These are phyloP conservation scores for Populus hybrid DNA, from an alignment of 441 rosid species.

Conservation along the genomic window DNA sequence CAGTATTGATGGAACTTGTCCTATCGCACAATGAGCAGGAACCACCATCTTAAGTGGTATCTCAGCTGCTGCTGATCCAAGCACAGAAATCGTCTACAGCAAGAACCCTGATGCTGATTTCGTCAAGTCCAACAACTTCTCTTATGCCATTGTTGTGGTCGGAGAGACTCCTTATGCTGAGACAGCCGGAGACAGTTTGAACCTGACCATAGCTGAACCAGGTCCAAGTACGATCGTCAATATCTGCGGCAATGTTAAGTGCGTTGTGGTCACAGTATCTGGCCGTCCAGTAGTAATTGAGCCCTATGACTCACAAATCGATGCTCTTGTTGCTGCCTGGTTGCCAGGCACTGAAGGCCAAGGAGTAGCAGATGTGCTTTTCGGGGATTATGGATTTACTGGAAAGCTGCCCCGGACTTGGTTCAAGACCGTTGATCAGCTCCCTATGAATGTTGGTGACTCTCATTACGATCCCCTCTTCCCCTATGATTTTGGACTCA, in stretches of 20 bases:
- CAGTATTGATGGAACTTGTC: not conserved
- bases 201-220: constrained; percentile 44
- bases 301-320: constrained; percentile 33
- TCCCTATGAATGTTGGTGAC: constrained; percentile 68
- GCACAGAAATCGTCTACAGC: constrained; percentile 33
- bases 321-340: constrained; percentile 64
- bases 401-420: constrained; percentile 64
- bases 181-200: constrained; percentile 42
- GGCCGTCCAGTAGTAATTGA: constrained; percentile 53
- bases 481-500: constrained; percentile 60
- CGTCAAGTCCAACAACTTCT: constrained; percentile 38
- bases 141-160: constrained; percentile 53
- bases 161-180: constrained; percentile 65
- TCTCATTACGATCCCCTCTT: constrained; percentile 62
- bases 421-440: constrained; percentile 62
- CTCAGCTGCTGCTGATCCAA: constrained; percentile 35
- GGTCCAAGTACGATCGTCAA: constrained; percentile 37
- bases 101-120: constrained; percentile 37
- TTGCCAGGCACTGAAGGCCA: constrained; percentile 64
- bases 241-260: constrained; percentile 43
- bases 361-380: constrained; percentile 59
- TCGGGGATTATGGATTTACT: constrained; percentile 55
- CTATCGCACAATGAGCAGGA: constrained; percentile 27
- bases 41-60: constrained; percentile 51
- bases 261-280: constrained; percentile 45